Base-by-base conservation (phyloP, 164 flowering plant species). In the Magnolia officinalis region DNA sequence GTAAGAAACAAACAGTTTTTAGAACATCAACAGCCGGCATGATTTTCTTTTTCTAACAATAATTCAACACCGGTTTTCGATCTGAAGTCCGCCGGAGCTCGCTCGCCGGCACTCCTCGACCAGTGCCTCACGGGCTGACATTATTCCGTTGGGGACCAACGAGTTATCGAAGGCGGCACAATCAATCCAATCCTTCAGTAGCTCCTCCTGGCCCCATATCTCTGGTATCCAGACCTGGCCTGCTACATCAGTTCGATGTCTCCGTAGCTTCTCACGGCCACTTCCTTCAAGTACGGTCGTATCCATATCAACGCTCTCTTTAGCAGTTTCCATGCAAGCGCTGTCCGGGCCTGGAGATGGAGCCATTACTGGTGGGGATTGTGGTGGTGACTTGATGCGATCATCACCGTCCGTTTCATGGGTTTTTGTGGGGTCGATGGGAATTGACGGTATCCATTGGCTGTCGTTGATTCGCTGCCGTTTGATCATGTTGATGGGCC, bases 171-270 rank as follows among this genome's bases (percentile, higher is more conserved):
- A 88, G 0, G 86, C 79, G 10, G 87, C 76, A 75, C 71, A 85
- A 72, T 91, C 92, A 6, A 83, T 82, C 95, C 95, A 91, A 29
- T 89, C 91, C 83, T 78, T 88, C 13, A 91, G 78, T 37, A 84
- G 77, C 77, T 79, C 86, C 80, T 89, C 95, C 29, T 91, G 87
- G 1, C 90, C 89, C 95, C 92, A 91, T 63, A 63, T 80, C 6
- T 91, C 95, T 2, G 92, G 95, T 69, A 91, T 81, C 85, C 79
- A 70, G n/a, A 89, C 85, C 19, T 74, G 77, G 4, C 89, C 92
- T 2, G 86, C 87, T 50, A 89, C 85, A 61, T 89, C 89, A 13
- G 29, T 79, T 31, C 86, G 49, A 66, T 86, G 91, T 76, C 84
- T 88, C 84, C 78, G 86, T 55, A 88, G 77, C 78, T 82, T 86